These are phyloP conservation scores for Melanopsichium pennsylvanicum DNA, from an alignment of 1,284 basidiomycete species.

Conservation along the genomic window DNA sequence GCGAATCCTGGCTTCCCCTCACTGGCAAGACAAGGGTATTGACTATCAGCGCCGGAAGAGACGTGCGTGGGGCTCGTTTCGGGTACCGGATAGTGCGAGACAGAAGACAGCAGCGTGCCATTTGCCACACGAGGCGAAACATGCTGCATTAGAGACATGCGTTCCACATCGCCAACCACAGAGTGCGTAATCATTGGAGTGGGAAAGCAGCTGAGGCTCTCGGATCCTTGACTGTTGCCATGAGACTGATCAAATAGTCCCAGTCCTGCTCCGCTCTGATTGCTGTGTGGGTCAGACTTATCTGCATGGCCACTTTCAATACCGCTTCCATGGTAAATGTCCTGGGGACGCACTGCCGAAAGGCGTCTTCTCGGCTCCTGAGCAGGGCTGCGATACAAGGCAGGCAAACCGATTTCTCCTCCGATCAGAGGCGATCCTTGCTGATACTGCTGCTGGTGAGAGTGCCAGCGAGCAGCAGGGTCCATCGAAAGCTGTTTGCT, in stretches of 20 bases:
- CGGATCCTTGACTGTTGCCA: background rate
- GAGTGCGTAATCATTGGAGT: background rate
- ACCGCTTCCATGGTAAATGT: background rate
- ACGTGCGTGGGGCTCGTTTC: conserved; percentile 21
- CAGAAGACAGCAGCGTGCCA: background rate
- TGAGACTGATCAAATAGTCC: conserved; percentile 10
- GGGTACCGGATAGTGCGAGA: conserved; percentile 3
- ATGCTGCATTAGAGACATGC: background rate
- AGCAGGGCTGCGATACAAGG: conserved; percentile 10
- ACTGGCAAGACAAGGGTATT: background rate
- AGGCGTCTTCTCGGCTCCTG: conserved; percentile 8
- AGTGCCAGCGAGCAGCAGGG: conserved; percentile 11
- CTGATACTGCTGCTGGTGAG: conserved; percentile 10
- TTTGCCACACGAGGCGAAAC: conserved; percentile 2
- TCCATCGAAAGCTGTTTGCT: conserved; percentile 22
- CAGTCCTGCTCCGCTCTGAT: background rate
- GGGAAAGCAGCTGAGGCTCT: background rate
- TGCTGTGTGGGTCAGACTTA: conserved; percentile 8
- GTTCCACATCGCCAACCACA: background rate
- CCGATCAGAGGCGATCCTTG: conserved; percentile 10
- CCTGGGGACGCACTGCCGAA: conserved; percentile 3
- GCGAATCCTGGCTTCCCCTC: background rate
- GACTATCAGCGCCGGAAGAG: background rate
- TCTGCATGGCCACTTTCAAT: background rate
- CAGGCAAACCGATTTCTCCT: background rate